Evolutionary conservation across 768 basidiomycete genomes (phyloP).

Genomic region (Royoungia palumana): DNA sequence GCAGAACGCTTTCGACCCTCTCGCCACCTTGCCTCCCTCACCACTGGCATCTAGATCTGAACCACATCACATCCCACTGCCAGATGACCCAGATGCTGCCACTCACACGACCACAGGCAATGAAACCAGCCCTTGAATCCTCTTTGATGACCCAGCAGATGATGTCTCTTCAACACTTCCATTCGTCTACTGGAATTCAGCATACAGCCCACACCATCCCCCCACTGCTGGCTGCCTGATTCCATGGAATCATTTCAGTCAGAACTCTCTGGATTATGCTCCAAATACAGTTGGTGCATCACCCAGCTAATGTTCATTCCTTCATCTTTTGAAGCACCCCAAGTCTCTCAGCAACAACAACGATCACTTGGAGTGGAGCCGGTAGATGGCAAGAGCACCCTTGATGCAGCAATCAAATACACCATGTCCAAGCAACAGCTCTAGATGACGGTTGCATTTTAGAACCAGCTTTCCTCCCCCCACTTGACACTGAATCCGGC

Average conservation of each 20-base stretch:
- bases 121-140: constrained; percentile 1
- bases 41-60: constrained; percentile 17
- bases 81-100: constrained; percentile 5
- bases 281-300: constrained; percentile 46
- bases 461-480: constrained; percentile 40
- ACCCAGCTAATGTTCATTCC: constrained; percentile 43
- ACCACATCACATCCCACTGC: constrained; percentile 7
- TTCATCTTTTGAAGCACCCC: constrained; percentile 22
- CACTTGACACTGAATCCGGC: constrained; percentile 20
- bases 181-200: constrained; percentile 24
- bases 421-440: constrained; percentile 62
- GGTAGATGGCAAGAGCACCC: constrained; percentile 19
- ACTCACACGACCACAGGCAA: constrained; percentile 3
- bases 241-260: constrained; percentile 33
- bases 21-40: neutral
- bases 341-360: constrained; percentile 6
- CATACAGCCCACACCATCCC: constrained; percentile 13
- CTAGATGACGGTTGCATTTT: constrained; percentile 55
- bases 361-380: constrained; percentile 3
- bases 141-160: constrained; percentile 14
- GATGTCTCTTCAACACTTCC: constrained; percentile 18
- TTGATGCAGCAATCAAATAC: constrained; percentile 40
- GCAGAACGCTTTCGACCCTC: constrained; percentile 9
- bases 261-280: constrained; percentile 44
- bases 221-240: constrained; percentile 4